Evolutionary conservation across 768 basidiomycete species (phyloP).

Genomic region (Boletus rubescentipes): DNA sequence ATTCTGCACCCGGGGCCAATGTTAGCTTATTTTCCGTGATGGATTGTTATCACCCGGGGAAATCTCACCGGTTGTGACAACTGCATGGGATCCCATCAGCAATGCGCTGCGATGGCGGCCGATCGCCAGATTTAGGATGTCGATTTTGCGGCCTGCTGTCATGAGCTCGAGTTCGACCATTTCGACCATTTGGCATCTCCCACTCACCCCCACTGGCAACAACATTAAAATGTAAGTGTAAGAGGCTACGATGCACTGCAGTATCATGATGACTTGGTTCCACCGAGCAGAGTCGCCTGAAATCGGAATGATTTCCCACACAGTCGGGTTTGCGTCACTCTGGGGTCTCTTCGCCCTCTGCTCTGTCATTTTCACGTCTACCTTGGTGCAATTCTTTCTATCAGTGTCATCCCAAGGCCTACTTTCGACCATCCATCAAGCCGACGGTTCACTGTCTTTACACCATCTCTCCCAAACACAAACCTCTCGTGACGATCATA

Average conservation of each 20-base stretch:
- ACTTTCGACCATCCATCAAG: background rate
- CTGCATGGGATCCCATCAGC: too few species aligned
- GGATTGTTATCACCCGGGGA: too few species aligned
- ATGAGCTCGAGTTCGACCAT: too few species aligned
- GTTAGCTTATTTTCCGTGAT: too few species aligned
- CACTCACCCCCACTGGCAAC: too few species aligned
- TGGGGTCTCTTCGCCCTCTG: background rate
- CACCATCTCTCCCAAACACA: background rate
- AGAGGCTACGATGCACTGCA: background rate
- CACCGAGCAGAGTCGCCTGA: background rate
- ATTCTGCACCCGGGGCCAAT: too few species aligned
- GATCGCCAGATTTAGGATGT: too few species aligned
- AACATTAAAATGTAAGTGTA: background rate
- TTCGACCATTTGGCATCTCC: too few species aligned
- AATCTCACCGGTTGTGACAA: too few species aligned
- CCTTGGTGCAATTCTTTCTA: background rate
- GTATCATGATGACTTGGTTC: too few species aligned
- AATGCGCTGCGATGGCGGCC: too few species aligned
- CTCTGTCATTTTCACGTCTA: background rate
- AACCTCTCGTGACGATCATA: background rate
- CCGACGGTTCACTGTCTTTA: background rate
- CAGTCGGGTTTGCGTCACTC: background rate
- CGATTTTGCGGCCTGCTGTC: too few species aligned
- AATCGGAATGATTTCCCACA: background rate
- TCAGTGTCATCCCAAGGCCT: background rate